Percentiles rank a stretch among this genome's conserved stretches.
Conservation (phyloP, 345 rosid species). For the Viola odorata region DNA sequence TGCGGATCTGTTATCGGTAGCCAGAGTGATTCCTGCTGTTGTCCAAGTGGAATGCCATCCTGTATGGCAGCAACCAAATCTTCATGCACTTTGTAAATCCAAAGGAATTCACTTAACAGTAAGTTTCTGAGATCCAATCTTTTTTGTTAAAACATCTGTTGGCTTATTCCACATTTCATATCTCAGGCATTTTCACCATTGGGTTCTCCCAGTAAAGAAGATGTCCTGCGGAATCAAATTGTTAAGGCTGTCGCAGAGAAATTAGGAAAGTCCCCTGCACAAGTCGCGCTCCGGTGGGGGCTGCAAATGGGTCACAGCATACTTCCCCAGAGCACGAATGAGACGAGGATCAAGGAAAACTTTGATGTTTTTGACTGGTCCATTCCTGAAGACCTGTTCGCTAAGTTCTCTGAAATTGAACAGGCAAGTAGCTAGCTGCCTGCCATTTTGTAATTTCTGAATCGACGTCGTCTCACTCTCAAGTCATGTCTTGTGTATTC, state of each 20-base stretch:
- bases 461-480: neutral
- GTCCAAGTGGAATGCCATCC: constrained; percentile 84
- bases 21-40: constrained; percentile 53
- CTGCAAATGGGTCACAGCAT: constrained; percentile 73
- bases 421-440: constrained; percentile 9
- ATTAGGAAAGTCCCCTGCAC: constrained; percentile 65
- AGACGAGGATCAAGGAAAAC: constrained; percentile 61
- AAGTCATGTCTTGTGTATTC: neutral
- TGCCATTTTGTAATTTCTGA: neutral
- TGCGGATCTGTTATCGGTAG: constrained; percentile 51
- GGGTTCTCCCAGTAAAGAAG: constrained; percentile 65
- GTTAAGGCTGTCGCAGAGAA: constrained; percentile 44
- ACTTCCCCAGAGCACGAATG: constrained; percentile 67
- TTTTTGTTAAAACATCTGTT: too few species aligned
- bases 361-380: constrained; percentile 61
- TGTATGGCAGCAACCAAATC: constrained; percentile 64
- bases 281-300: constrained; percentile 80
- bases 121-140: constrained; percentile 24
- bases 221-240: constrained; percentile 47
- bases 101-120: constrained; percentile 72
- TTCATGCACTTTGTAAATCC: constrained; percentile 58
- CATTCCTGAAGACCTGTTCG: constrained; percentile 56
- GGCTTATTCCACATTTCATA: neutral
- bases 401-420: constrained; percentile 20
- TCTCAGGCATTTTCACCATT: constrained; percentile 39